Evolutionary conservation across 1,284 basidiomycete genomes (phyloP), one percentile per base, ranked within the genome.

Genomic region (Puccinia triticina): DNA sequence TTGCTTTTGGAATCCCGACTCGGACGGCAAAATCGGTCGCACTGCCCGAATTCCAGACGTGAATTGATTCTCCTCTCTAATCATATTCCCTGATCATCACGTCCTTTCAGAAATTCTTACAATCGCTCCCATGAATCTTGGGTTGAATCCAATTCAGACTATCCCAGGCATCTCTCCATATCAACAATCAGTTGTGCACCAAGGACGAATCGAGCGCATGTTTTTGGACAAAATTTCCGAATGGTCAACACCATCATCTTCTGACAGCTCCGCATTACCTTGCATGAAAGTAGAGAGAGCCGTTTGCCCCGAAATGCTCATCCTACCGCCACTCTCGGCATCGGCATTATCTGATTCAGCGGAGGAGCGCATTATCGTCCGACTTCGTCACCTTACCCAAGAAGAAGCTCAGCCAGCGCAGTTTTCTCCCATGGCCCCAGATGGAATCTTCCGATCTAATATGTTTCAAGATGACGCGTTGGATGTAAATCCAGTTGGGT

Each of bases 391-490:
- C 61, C 82, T 86, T 21, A 84, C 83, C 16, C 86, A 86, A 72
- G 85, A 84, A n/a, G 86, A 86, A 80, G 84, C 86, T 21, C 85
- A 84, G 46, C 86, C 86, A 21, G 81, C 81, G 14, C 81, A 82
- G 46, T 82, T 82, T 48, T 82, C 73, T 16, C 81, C 81, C 4
- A 66, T 66, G 29, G 71, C 80, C 1, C 21, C 79, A n/a, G 79
- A 83, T 76, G 82, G 82, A 43, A 77, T 83, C 12, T 83, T 79
- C 34, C 76, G 82, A 16, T 83, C 82, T 12, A 79, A 79, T 66
- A 67, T 83, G 66, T 83, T 83, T 40, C 67, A 79, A 29, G 82
- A 83, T 53, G 82, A 83, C 53, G 64, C 55, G 14, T 61, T 71
- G 50, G 81, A 82, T 32, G 81, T 72, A 18, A 37, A 40, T 67